Conservation (phyloP, 2,329 filamentous ascomycete species). For the Claviceps sp. region DNA sequence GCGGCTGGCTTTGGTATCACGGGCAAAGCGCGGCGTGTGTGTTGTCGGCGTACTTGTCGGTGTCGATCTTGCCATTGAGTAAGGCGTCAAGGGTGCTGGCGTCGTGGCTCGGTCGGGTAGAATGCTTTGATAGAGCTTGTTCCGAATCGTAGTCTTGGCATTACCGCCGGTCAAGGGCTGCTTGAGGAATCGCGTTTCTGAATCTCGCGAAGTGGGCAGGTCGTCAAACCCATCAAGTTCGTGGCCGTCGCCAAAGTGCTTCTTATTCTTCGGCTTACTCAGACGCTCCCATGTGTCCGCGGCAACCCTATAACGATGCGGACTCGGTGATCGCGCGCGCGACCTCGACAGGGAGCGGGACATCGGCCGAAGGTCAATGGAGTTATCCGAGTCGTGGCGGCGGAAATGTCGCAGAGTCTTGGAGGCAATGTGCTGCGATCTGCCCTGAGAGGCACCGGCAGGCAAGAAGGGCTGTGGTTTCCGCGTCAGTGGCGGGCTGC, state of each 20-base stretch:
- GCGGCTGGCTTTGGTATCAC: conserved; percentile 51
- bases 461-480: conserved; percentile 67
- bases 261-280: conserved; percentile 48
- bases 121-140: conserved; percentile 42
- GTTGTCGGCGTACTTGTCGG: background rate
- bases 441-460: conserved; percentile 56
- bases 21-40: conserved; percentile 47
- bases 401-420: conserved; percentile 61
- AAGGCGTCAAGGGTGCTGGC: conserved; percentile 39
- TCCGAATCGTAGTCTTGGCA: conserved; percentile 48
- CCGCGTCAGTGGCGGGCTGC: conserved; percentile 38
- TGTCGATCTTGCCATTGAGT: conserved; percentile 43
- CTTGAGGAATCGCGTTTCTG: conserved; percentile 73
- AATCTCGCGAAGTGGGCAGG: conserved; percentile 70
- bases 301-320: conserved; percentile 31
- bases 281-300: conserved; percentile 51
- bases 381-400: conserved; percentile 70
- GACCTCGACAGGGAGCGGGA: conserved; percentile 46
- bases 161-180: conserved; percentile 54
- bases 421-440: conserved; percentile 65
- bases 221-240: conserved; percentile 93
- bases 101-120: conserved; percentile 39
- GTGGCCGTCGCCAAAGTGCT: conserved; percentile 73
- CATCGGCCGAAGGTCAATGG: conserved; percentile 41
- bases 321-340: conserved; percentile 47